phyloP scores from a whole-genome alignment of 805 yeast genomes.

The Candida arabinofermentans region DNA sequence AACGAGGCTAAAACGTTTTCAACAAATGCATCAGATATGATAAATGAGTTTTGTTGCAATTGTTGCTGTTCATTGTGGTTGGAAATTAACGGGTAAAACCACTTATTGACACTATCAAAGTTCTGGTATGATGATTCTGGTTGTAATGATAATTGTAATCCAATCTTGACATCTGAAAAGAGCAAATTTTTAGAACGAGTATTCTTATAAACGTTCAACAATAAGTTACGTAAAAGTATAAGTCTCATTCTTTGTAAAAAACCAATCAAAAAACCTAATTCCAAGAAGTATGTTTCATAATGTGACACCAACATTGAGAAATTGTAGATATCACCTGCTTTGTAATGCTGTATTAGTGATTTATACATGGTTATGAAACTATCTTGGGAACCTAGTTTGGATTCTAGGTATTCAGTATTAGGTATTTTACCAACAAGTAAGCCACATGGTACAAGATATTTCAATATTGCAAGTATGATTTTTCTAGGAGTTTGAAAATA shows the following conservation, averaged over 20 bases:
- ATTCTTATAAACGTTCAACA: slow-evolving; percentile 19
- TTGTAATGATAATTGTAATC: slow-evolving; percentile 22
- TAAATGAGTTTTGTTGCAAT: background rate
- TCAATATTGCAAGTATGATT: slow-evolving; percentile 37
- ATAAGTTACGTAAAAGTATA: slow-evolving; percentile 42
- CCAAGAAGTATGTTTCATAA: slow-evolving; percentile 36
- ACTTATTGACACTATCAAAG: slow-evolving; percentile 10
- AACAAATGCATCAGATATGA: slow-evolving; percentile 37
- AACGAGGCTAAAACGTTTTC: slow-evolving; percentile 49
- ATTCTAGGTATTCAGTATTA: slow-evolving; percentile 26
- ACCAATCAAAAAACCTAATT: slow-evolving; percentile 37
- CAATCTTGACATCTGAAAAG: slow-evolving; percentile 21
- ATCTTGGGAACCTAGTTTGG: slow-evolving; percentile 12
- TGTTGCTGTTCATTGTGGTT: background rate
- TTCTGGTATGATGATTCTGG: slow-evolving; percentile 4
- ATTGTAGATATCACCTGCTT: slow-evolving; percentile 38
- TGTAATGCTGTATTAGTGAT: slow-evolving; percentile 33
- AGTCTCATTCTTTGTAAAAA: slow-evolving; percentile 43
- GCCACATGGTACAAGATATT: slow-evolving; percentile 48
- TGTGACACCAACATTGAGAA: slow-evolving; percentile 33
- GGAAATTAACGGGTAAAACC: slow-evolving; percentile 17
- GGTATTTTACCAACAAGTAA: slow-evolving; percentile 50
- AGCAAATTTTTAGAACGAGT: slow-evolving; percentile 11
- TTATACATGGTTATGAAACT: slow-evolving; percentile 33
- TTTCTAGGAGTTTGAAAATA: slow-evolving; percentile 23